Evolutionary conservation across 768 basidiomycete species (phyloP), one percentile per base, ranked within the genome.

Genomic region (Phylloporus scabripes): DNA sequence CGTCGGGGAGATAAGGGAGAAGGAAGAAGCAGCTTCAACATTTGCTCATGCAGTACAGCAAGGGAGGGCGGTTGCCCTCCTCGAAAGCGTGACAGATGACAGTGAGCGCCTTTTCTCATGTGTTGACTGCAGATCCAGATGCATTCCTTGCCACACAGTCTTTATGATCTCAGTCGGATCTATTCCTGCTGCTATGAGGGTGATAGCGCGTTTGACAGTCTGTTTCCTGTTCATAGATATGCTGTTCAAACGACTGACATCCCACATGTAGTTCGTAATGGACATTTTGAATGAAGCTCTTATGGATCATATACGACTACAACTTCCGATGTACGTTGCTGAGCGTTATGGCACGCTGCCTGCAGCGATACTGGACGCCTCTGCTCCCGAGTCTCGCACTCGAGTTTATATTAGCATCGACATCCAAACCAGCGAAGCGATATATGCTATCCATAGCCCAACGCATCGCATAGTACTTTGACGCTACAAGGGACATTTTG

Each of bases 131-230:
- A 42, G 23, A 49, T 28, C 7, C 7, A 21, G 24, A 49, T 7
- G 7, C 2, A 4, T 29, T 23, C 10, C 29, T 34, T 6, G 9
- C 23, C 11, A 9, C 39, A 0, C 39, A 82, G 81, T 79, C 46
- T 81, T 82, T 57, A 77, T 74, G 0, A 77, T 82, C 32, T 82
- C 81, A 3, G 56, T 82, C 4, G 81, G 81, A 9, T 74, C 76
- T 0, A 72, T 82, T 44, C 75, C 76, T 26, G 65, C 75, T 0
- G 51, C 54, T 2, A 54, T 71, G 36, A 72, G 60, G 1, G 72
- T 81, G 4, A 65, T 62, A 21, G 70, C 72, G 0, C 64, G 61
- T 29, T 21, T 81, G 29, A 73, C 72, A 38, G 80, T 81, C 55
- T 46, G 73, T 57, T 42, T 33, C 18, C 8, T 3, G 11, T 33